These are phyloP conservation scores for Sclerotinia borealis DNA, from an alignment of 2,329 filamentous ascomycete species.

Conservation along the genomic window DNA sequence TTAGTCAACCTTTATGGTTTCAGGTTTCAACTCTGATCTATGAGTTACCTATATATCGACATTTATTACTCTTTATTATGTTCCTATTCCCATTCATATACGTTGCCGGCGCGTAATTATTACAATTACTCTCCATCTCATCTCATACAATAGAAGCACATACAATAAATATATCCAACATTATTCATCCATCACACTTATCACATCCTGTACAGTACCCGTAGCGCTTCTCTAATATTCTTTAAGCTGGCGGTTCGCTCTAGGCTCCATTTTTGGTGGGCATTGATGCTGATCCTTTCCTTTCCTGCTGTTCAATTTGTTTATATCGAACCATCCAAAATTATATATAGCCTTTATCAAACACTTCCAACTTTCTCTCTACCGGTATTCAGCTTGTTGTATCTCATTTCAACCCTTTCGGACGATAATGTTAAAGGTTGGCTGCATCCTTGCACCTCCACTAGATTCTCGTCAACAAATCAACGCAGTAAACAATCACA, in stretches of 20 bases:
- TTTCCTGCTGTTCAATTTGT: neutral
- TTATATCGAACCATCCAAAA: neutral
- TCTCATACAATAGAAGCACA: no score
- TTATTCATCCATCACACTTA: neutral
- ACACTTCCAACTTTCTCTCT: neutral
- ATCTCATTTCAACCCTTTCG: neutral
- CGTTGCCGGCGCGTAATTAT: no score
- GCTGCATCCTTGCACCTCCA: constrained; percentile 3
- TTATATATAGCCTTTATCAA: neutral
- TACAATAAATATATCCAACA: neutral
- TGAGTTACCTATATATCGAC: no score
- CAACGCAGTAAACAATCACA: constrained; percentile 6
- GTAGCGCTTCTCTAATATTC: neutral
- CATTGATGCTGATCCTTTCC: neutral
- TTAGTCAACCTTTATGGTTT: no score
- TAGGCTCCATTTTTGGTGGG: neutral
- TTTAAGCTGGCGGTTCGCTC: neutral
- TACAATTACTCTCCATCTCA: no score
- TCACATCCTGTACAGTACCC: neutral
- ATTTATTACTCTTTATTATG: no score
- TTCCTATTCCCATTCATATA: no score
- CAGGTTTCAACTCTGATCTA: no score
- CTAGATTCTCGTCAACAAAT: constrained; percentile 1
- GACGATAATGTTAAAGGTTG: constrained; percentile 2
- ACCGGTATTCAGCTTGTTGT: constrained; percentile 2